Base-by-base conservation (phyloP, 1,284 basidiomycete species). In the Sporisorium scitamineum region DNA sequence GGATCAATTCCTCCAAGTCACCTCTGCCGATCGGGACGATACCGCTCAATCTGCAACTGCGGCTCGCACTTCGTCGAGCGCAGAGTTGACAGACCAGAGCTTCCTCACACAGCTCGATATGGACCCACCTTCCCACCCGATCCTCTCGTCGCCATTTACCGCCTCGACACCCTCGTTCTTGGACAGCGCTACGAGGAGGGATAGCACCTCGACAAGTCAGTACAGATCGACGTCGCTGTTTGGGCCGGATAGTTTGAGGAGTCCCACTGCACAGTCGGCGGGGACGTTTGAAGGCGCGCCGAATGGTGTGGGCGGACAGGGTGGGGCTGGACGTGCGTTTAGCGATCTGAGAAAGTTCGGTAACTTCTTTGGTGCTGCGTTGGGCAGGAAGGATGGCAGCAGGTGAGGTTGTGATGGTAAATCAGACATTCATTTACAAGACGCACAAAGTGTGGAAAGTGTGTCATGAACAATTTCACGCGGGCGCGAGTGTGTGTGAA, bases 1-100 rank as follows among this genome's bases (percentile, higher is more conserved):
- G 41, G 95, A 98, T 85, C 89, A 91, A 18, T 98, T 98, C 87
- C 88, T 97, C 42, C 92, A 92, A 39, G 42, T 41, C 3, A 91
- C 94, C 61, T 96, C 94, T 7, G 14, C 54, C 24, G 29, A 44
- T 5, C 37, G 41, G 20, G 66, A 50, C 41, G 55, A 37, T 42
- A 41, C 44, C 39, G n/a, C 18, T 20, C 3, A 4, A 14, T 39
- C 37, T 8, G 18, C 5, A 4, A 39, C 16, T 3, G 39, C n/a
- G 6, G 39, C 14, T 1, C n/a, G 39, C 18, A 42, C 5, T 3
- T 42, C 39, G 39, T 42, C 39, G 14, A n/a, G 27, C 37, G 29
- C 8, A 6, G 34, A 70, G 22, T 32, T 70, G 55, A 62, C 71
- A 42, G 65, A 78, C 54, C 59, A 79, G 51, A 51, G 65, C 61